Evolutionary conservation across 2,329 filamentous ascomycete genomes (phyloP), one percentile per base, ranked within the genome.

Genomic region (Cercospora janseana): DNA sequence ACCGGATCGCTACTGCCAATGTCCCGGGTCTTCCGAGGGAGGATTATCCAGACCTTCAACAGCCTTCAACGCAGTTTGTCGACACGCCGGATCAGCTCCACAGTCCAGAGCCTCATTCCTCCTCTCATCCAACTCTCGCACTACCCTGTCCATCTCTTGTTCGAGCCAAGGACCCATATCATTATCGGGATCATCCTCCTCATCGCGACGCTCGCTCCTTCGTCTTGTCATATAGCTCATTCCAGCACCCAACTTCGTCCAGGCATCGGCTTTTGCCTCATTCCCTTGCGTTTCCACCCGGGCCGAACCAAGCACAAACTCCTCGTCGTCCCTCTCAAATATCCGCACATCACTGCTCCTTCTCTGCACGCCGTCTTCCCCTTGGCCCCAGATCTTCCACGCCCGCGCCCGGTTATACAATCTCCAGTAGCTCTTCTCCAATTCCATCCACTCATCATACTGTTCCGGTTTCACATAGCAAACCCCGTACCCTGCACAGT

Each of bases 401-500:
- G 8, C 12, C 18, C 72, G 65, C 31, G 65, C 63, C 73, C 74
- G 75, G 2, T 67, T 60, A 1, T 63, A 52, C 24, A 78, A 51
- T 52, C 77, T 69, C n/a, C n/a, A n/a, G n/a, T n/a, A n/a, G n/a
- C n/a, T n/a, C 8, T 64, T 51, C 46, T 74, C 66, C 8, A 70
- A 52, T 15, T 74, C 70, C 21, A 75, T 71, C 60, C 72, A 83
- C n/a, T 69, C 64, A 18, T 74, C 65, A 44, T 75, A 81, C 43
- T 72, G 66, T 2, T 72, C 65, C 27, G 75, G 70, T 3, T 72
- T 72, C 10, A 75, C 78, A 54, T 83, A 83, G 60, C 82, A 85
- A 9, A 80, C 69, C 1, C 81, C 81, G 37, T 78, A 85, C 4
- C 79, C 80, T 48, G 84, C 80, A 60, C 82, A 85, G 52, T 82